Base-by-base conservation (phyloP, 1,284 basidiomycete species). In the Tilletia setariae region DNA sequence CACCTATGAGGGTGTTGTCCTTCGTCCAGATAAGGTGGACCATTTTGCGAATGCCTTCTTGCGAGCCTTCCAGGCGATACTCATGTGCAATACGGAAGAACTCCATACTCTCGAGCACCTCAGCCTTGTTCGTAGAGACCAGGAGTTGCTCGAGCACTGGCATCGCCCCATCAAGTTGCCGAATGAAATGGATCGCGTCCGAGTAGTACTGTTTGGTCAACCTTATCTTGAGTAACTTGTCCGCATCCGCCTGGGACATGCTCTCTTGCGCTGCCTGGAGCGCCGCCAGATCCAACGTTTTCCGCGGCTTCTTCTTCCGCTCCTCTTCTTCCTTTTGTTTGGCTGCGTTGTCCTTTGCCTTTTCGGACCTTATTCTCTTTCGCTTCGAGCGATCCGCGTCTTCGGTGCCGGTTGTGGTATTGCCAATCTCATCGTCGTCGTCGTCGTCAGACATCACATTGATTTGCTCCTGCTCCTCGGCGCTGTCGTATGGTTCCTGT, bases 1-100 rank as follows among this genome's bases (percentile, higher is more conserved):
- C 92, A 23, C 88, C 88, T 15, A 91, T 91, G 28, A 92, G 87
- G 53, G 86, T 90, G 81, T 94, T 94, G 82, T 98, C 95, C 82
- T 98, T 98, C 15, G 89, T 88, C 96, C 96, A 98, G 77, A 99
- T 93, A 44, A 99, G 86, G 83, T 98, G 96, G 6, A 99, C 83
- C 95, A 98, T 98, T 79, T 90, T 91, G 84, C 91, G 93, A 78
- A 99, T 90, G 0, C 94, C 94, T 15, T 83, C 69, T 35, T 21
- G 63, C 64, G 74, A 75, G 42, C 87, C 87, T 23, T 89, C 86
- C 66, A 98, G 87, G 76, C 91, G 86, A 83, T 96, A 97, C 80
- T 91, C 90, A 79, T 90, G 87, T 0, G 91, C 89, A 9, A 91
- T 87, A 66, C 90, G 87, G 87, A 95, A 98, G 83, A 97, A 98